These are phyloP conservation scores for Laguncularia racemosa DNA, from an alignment of 345 rosid genomes.

Conservation along the genomic window DNA sequence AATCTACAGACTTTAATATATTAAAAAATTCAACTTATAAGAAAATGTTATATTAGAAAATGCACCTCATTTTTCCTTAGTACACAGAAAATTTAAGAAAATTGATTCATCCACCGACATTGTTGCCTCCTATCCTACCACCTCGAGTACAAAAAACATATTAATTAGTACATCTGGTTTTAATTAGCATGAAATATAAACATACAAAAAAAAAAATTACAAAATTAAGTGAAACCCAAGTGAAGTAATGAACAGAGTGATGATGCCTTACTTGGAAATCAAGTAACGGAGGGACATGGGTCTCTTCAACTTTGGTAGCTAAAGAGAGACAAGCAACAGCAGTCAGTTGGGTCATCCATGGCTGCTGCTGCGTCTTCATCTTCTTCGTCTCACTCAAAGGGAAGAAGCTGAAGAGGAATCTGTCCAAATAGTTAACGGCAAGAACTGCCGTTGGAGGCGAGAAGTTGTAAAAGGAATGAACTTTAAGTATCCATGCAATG, in stretches of 20 bases:
- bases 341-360: constrained; percentile 64
- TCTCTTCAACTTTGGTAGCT: constrained; percentile 40
- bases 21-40: too few species aligned
- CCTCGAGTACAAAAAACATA: too few species aligned
- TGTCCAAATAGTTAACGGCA: constrained; percentile 63
- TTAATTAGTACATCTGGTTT: too few species aligned
- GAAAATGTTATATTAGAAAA: not conserved
- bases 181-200: too few species aligned
- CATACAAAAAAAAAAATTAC: too few species aligned
- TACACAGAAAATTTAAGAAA: too few species aligned
- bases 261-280: constrained; percentile 50
- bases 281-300: constrained; percentile 48
- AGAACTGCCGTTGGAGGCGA: constrained; percentile 49
- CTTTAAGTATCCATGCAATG: constrained; percentile 21
- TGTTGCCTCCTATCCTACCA: too few species aligned
- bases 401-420: constrained; percentile 37
- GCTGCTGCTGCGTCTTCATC: constrained; percentile 22
- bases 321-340: constrained; percentile 72
- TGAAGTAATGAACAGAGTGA: not conserved
- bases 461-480: constrained; percentile 41
- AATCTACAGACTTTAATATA: too few species aligned
- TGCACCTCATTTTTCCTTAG: too few species aligned
- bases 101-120: too few species aligned
- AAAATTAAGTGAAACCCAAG: too few species aligned
- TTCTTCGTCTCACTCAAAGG: not conserved